Evolutionary conservation across 805 yeast species (phyloP), one percentile per base, ranked within the genome.

Genomic region (Kluyveromyces lactis): DNA sequence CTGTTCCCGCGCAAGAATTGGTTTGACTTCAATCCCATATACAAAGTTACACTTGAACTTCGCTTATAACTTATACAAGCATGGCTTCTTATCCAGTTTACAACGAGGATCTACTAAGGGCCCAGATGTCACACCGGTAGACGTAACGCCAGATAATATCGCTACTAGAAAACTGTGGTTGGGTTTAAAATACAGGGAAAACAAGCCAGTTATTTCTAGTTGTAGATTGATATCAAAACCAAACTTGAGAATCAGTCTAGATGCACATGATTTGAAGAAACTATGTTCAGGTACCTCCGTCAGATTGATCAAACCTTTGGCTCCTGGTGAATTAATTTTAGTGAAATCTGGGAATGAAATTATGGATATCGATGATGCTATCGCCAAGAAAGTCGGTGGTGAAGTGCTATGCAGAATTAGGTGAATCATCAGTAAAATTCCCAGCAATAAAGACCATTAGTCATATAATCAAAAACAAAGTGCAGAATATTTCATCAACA

Each of bases 111-210:
- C 90, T 7, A 67, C 75, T 2, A 58, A 72, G 8, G 95, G 96
- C 1, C 97, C 98, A 11, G 97, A 92, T 59, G 57, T 66, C 33
- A 67, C 66, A 2, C 81, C 89, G 1, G 77, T 77, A 3, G 87
- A 81, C 31, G 83, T 78, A 17, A 87, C 97, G 0, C 87, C 82
- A 26, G 95, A 85, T 56, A 89, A 90, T 56, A 76, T 92, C 23
- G 63, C 95, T 15, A 73, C 89, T 1, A 77, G 97, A 55, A 73
- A 95, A 50, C 71, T 92, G 37, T 92, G 98, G 98, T 61, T 92
- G 16, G 94, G 89, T 2, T 68, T 92, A 58, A 92, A 92, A 60
- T 92, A 92, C 61, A 76, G 90, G 55, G 76, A 86, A 47, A 77
- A 81, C 54, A 68, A 71, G 49, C 81, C 96, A 0, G 95, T 92